A percentile compares a stretch with the other conserved stretches of the same genome.
Conservation (phyloP, 176 grass and related monocot genomes). For the Triticum urartu region DNA sequence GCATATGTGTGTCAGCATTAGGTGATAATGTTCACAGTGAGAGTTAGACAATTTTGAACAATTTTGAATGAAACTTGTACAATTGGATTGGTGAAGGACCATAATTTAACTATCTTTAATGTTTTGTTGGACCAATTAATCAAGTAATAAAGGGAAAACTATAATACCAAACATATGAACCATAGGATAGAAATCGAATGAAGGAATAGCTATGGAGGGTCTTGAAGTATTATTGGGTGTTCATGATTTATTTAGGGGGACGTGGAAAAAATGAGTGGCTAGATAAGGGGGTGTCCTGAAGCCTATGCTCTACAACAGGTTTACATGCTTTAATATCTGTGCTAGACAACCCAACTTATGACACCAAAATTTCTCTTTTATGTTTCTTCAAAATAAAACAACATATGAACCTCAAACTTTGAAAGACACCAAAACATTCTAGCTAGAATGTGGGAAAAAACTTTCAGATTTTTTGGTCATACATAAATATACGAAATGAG, state of each 20-base stretch:
- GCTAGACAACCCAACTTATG: too few species aligned
- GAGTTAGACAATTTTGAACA: background rate
- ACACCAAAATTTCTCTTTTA: too few species aligned
- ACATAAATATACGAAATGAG: too few species aligned
- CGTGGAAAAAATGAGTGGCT: too few species aligned
- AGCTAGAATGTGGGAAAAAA: too few species aligned
- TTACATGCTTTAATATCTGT: too few species aligned
- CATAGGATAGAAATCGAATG: background rate
- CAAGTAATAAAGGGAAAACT: background rate
- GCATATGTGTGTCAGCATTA: conserved; percentile 7
- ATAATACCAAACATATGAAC: background rate
- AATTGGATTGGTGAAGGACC: background rate
- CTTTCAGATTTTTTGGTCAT: too few species aligned
- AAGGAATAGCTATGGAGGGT: background rate
- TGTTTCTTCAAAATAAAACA: too few species aligned
- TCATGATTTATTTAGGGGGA: background rate
- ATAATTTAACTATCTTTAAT: background rate
- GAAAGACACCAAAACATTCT: too few species aligned
- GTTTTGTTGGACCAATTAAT: background rate
- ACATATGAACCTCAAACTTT: too few species aligned
- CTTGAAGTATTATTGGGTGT: background rate
- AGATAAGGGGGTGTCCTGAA: too few species aligned
- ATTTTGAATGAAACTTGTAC: background rate
- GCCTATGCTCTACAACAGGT: too few species aligned
- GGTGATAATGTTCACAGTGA: background rate